A percentile compares a stretch with the other conserved stretches of the same genome.
Conservation (phyloP, 2,329 filamentous ascomycete genomes). For the Trichoderma simmonsii region DNA sequence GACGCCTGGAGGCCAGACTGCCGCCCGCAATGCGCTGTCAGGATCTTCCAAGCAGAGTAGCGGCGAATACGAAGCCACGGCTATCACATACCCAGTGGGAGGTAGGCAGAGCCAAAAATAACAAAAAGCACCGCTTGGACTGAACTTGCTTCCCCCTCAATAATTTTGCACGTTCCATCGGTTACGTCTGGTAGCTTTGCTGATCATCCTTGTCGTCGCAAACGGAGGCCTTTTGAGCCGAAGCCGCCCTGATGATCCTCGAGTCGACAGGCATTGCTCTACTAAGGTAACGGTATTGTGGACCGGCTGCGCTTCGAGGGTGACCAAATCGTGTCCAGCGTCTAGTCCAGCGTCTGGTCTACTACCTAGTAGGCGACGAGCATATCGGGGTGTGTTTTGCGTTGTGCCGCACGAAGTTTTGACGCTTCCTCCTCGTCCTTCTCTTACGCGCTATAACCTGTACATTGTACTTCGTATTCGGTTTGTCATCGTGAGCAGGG, state of each 20-base stretch:
- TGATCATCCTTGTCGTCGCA: not conserved
- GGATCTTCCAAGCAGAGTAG: not conserved
- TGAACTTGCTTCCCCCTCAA: not conserved
- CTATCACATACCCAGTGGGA: no score
- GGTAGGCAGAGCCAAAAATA: not conserved
- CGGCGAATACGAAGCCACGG: not conserved
- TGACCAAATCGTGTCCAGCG: not conserved
- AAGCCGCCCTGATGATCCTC: not conserved
- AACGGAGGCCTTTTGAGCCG: not conserved
- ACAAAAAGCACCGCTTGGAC: not conserved
- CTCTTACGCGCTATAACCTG: not conserved
- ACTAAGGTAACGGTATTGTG: not conserved
- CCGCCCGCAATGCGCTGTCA: not conserved
- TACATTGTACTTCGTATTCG: not conserved
- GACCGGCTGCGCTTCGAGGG: not conserved
- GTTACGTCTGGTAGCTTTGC: not conserved
- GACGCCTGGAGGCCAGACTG: not conserved
- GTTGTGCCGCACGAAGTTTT: not conserved
- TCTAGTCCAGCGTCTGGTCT: not conserved
- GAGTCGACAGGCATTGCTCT: not conserved
- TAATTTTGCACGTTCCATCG: not conserved
- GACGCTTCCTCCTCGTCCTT: not conserved
- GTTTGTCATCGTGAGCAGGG: not conserved
- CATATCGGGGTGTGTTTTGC: not conserved
- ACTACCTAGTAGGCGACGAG: not conserved